phyloP scores from a whole-genome alignment of 148 eudicot species.

The Chenopodium formosanum region DNA sequence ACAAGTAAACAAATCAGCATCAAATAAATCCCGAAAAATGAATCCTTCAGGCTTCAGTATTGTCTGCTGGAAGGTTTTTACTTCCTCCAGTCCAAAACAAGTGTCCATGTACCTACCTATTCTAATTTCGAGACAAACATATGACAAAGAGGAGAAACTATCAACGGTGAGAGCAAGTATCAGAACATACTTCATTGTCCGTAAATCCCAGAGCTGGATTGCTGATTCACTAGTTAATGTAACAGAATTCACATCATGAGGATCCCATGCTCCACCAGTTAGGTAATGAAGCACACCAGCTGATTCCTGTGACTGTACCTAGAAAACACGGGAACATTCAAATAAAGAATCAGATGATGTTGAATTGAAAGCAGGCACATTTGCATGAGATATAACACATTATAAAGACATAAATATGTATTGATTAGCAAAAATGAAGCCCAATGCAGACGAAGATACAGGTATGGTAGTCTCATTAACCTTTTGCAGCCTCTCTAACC shows the following conservation, averaged over 20 bases:
- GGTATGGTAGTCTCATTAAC: neutral
- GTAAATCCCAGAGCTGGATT: conserved; percentile 84
- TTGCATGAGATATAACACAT: conserved; percentile 11
- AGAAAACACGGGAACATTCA: conserved; percentile 46
- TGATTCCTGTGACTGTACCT: conserved; percentile 95
- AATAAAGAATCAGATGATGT: conserved; percentile 43
- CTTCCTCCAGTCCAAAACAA: neutral
- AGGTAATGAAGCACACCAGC: conserved; percentile 85
- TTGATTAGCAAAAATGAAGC: neutral
- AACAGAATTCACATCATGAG: conserved; percentile 78
- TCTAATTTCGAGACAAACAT: neutral
- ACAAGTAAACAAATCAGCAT: neutral
- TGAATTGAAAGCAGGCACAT: neutral
- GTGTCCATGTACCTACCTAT: neutral
- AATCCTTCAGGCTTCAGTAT: neutral
- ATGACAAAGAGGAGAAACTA: neutral
- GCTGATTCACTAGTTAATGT: conserved; percentile 83
- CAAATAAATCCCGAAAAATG: neutral
- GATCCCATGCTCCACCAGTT: conserved; percentile 99
- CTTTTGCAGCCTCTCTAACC: neutral
- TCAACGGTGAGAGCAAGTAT: conserved; percentile 17
- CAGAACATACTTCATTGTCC: conserved; percentile 82
- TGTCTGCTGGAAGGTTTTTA: neutral
- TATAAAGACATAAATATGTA: neutral
- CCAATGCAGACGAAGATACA: neutral